A percentile compares a stretch with the other conserved stretches of the same genome.
Conservation (phyloP, 257 asterid genomes). For the Solanum neorickii region DNA sequence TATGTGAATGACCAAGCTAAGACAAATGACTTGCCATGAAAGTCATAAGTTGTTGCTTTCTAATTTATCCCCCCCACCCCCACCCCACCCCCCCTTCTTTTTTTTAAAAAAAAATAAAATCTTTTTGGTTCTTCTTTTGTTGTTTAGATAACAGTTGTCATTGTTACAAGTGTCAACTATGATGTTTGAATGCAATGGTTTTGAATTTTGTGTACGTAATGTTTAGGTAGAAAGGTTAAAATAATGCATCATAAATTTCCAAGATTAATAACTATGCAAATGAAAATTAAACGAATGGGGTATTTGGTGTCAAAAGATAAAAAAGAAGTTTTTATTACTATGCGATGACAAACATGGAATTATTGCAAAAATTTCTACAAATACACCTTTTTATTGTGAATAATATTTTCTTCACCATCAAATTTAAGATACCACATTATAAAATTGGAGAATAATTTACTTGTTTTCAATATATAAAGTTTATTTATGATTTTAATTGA, state of each 20-base stretch:
- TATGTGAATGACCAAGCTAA: neutral
- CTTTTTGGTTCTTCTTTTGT: neutral
- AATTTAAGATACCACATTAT: neutral
- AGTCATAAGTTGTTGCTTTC: neutral
- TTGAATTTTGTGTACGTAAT: neutral
- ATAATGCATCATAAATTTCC: neutral
- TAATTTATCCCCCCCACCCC: neutral
- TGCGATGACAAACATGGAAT: neutral
- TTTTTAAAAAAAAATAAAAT: neutral
- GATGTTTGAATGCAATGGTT: neutral
- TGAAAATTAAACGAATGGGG: neutral
- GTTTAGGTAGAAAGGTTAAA: neutral
- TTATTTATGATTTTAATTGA: neutral
- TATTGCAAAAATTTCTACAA: neutral
- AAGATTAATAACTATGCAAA: neutral
- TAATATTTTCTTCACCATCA: neutral
- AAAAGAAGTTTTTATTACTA: neutral
- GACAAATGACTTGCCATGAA: constrained; percentile 2
- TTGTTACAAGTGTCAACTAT: neutral
- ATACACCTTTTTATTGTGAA: neutral
- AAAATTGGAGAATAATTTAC: neutral
- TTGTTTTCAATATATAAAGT: neutral
- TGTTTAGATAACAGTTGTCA: neutral
- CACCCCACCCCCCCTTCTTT: too few relatives aligned
- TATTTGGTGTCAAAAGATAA: neutral